These are phyloP conservation scores for Entomortierella chlamydospora DNA, from an alignment of 192 early-diverging fungal species.

Conservation along the genomic window DNA sequence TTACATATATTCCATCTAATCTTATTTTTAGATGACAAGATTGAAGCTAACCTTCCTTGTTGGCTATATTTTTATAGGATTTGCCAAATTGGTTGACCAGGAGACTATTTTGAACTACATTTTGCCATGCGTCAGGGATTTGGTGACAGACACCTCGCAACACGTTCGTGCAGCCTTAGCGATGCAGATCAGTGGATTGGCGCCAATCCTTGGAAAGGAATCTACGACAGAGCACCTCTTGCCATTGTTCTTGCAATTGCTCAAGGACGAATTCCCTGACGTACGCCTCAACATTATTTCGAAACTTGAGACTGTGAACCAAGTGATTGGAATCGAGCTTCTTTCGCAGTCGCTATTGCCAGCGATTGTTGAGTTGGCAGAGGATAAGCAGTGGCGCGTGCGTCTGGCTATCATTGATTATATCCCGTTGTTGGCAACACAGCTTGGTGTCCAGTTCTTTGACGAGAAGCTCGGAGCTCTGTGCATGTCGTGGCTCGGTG, in stretches of 20 bases:
- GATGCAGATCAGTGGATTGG: conserved; percentile 95
- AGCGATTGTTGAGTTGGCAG: conserved; percentile 98
- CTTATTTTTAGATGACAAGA: too few species aligned
- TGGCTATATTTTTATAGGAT: too few species aligned
- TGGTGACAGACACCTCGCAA: conserved; percentile 96
- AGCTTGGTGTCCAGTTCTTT: conserved; percentile 97
- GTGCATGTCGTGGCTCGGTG: conserved; percentile 99
- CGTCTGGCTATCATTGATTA: conserved; percentile 99
- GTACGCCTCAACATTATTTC: conserved; percentile 99
- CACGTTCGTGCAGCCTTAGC: conserved; percentile 96
- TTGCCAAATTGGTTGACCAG: conserved; percentile 78
- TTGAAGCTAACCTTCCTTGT: too few species aligned
- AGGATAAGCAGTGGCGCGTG: conserved; percentile 99
- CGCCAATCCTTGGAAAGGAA: conserved; percentile 95
- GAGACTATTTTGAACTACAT: conserved; percentile 84
- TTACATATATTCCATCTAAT: too few species aligned
- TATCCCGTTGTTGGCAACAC: conserved; percentile 95
- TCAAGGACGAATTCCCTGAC: conserved; percentile 98
- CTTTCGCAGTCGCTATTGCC: conserved; percentile 97
- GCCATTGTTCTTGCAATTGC: conserved; percentile 94
- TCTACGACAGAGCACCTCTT: conserved; percentile 93
- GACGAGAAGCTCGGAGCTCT: conserved; percentile 94
- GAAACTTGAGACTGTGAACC: conserved; percentile 95
- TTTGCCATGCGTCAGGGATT: conserved; percentile 91
- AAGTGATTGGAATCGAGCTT: conserved; percentile 97